These are phyloP conservation scores for Colletotrichum melonis DNA, from an alignment of 2,329 filamentous ascomycete species.

Conservation along the genomic window DNA sequence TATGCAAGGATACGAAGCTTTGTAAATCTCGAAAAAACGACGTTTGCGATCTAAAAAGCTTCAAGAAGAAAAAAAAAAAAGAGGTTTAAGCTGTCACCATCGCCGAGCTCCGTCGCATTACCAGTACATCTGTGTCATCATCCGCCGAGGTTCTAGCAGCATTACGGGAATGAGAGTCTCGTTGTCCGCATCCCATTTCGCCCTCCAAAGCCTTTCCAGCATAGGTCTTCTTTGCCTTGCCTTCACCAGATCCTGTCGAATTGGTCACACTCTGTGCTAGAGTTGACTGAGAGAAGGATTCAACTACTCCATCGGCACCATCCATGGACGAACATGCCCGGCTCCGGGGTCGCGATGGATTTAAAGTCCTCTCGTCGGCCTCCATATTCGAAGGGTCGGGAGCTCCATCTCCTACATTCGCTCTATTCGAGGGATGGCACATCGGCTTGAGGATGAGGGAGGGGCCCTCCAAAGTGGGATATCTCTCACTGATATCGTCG, in stretches of 20 bases:
- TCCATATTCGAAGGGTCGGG: background rate
- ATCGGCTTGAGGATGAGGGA: background rate
- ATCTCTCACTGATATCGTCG: background rate
- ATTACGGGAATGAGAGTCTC: background rate
- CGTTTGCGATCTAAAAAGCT: too few species aligned
- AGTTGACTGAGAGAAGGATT: background rate
- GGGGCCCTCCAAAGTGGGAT: background rate
- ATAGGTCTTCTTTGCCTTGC: background rate
- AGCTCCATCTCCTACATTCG: too few species aligned
- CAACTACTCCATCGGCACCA: background rate
- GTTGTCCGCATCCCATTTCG: background rate
- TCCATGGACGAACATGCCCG: background rate
- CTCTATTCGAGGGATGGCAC: background rate
- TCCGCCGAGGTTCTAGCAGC: background rate
- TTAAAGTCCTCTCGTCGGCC: background rate
- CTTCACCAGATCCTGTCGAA: background rate
- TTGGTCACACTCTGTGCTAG: background rate
- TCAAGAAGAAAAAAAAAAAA: too few species aligned
- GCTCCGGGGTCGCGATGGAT: background rate
- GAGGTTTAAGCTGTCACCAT: background rate
- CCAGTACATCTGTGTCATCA: background rate
- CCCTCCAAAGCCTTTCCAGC: background rate
- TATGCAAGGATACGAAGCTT: background rate
- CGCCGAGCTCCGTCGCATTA: background rate
- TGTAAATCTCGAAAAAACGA: background rate